Conservation (phyloP, 2,329 filamentous ascomycete species). For the Ophiostoma novo-ulmi region DNA sequence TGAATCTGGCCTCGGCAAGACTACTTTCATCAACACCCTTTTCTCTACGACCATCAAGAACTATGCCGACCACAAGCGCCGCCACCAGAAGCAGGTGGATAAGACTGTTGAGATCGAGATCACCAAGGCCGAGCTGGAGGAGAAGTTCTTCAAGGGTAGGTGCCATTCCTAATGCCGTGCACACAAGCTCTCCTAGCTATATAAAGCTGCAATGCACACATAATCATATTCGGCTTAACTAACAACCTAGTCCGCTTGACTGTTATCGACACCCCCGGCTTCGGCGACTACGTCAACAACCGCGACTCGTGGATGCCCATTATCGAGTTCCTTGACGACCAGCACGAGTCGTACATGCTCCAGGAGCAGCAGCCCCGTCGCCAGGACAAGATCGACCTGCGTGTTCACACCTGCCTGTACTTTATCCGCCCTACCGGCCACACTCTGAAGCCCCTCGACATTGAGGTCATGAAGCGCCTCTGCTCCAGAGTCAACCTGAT, state of each 20-base stretch:
- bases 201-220: background rate
- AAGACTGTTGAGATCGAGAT: slow-evolving; percentile 99
- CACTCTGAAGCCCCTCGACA: slow-evolving; percentile 96
- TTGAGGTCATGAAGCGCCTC: slow-evolving; percentile 99
- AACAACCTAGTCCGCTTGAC: slow-evolving; percentile 75
- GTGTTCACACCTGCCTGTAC: slow-evolving; percentile 97
- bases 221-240: background rate
- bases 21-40: slow-evolving; percentile 99
- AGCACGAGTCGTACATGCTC: slow-evolving; percentile 99
- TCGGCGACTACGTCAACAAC: slow-evolving; percentile 99
- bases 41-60: slow-evolving; percentile 99
- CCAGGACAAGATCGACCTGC: slow-evolving; percentile 97
- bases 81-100: slow-evolving; percentile 98
- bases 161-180: background rate
- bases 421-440: slow-evolving; percentile 98
- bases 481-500: slow-evolving; percentile 98
- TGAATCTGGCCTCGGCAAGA: slow-evolving; percentile 98
- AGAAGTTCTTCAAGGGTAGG: slow-evolving; percentile 99
- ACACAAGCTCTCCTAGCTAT: background rate
- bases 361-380: slow-evolving; percentile 99
- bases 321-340: slow-evolving; percentile 99
- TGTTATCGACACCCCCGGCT: slow-evolving; percentile 97
- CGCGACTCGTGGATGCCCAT: slow-evolving; percentile 99
- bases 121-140: slow-evolving; percentile 98
- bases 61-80: slow-evolving; percentile 99